Conservation (phyloP, 768 basidiomycete genomes). For the Hygrophorus pudorinus region DNA sequence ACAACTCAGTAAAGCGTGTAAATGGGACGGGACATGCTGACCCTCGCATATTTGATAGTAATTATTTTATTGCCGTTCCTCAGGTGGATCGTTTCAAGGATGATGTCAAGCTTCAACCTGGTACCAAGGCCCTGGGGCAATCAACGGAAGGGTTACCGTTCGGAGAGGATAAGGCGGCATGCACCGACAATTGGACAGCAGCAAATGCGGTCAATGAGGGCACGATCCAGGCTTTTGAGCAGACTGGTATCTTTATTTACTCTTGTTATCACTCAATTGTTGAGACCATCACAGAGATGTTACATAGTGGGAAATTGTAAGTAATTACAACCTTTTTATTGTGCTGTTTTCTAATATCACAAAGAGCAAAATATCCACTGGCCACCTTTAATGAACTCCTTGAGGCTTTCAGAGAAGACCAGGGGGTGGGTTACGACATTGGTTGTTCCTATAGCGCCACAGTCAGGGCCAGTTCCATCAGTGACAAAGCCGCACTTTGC, state of each 20-base stretch:
- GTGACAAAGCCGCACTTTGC: constrained; percentile 4
- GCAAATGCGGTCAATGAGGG: neutral
- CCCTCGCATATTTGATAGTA: neutral
- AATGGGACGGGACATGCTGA: constrained; percentile 1
- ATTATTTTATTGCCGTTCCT: neutral
- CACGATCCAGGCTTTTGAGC: neutral
- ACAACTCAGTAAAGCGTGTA: constrained; percentile 9
- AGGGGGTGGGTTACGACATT: constrained; percentile 21
- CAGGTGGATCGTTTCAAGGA: constrained; percentile 3
- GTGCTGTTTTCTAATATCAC: neutral
- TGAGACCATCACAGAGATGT: constrained; percentile 6
- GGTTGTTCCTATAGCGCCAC: constrained; percentile 18
- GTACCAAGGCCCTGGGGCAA: neutral
- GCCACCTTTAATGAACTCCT: constrained; percentile 15
- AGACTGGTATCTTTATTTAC: constrained; percentile 7
- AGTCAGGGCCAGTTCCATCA: constrained; percentile 14
- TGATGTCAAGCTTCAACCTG: neutral
- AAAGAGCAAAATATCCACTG: constrained; percentile 19
- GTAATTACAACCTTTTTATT: neutral
- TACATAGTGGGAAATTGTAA: constrained; percentile 7
- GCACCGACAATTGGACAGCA: constrained; percentile 5
- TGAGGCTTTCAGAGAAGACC: constrained; percentile 11
- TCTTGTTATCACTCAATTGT: constrained; percentile 2
- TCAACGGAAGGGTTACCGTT: neutral
- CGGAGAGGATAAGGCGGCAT: neutral